phyloP scores from a whole-genome alignment of 306 rosid genomes.

The Parietaria judaica region DNA sequence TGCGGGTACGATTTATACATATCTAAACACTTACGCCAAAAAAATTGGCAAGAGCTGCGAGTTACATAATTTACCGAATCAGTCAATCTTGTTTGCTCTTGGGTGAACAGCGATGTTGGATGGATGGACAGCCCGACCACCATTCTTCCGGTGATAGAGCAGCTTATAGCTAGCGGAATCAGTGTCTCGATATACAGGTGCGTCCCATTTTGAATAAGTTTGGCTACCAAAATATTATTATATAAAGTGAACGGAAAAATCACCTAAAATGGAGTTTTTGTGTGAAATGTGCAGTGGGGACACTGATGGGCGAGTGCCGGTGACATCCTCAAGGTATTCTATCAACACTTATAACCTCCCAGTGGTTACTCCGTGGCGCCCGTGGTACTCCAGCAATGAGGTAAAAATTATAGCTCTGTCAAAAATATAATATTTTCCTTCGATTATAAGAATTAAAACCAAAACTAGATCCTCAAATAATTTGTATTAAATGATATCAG shows the following conservation, averaged over 20 bases:
- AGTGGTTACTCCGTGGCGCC: conserved; percentile 33
- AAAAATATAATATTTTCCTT: background rate
- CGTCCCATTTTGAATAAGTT: background rate
- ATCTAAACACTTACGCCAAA: background rate
- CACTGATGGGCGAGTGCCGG: conserved; percentile 41
- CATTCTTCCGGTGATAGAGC: conserved; percentile 15
- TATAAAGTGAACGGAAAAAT: background rate
- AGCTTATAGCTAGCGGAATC: conserved; percentile 18
- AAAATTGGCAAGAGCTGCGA: background rate
- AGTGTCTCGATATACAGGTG: conserved; percentile 20
- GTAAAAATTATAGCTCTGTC: conserved; percentile 22
- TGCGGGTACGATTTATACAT: conserved; percentile 35
- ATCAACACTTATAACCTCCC: conserved; percentile 33
- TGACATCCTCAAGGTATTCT: conserved; percentile 48
- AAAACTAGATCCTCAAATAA: background rate
- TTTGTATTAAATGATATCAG: conserved; percentile 16
- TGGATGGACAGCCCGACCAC: conserved; percentile 24
- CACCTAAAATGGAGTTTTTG: background rate
- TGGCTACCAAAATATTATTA: background rate
- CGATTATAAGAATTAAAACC: background rate
- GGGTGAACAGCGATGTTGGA: conserved; percentile 21
- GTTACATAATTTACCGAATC: background rate
- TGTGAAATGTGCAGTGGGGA: conserved; percentile 41
- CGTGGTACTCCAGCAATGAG: conserved; percentile 42
- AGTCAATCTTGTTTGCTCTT: background rate